A percentile compares a stretch with the other conserved stretches of the same genome.
Evolutionary conservation across 352 stramenopile genomes (phyloP).

Genomic region (Phytophthora meadii): DNA sequence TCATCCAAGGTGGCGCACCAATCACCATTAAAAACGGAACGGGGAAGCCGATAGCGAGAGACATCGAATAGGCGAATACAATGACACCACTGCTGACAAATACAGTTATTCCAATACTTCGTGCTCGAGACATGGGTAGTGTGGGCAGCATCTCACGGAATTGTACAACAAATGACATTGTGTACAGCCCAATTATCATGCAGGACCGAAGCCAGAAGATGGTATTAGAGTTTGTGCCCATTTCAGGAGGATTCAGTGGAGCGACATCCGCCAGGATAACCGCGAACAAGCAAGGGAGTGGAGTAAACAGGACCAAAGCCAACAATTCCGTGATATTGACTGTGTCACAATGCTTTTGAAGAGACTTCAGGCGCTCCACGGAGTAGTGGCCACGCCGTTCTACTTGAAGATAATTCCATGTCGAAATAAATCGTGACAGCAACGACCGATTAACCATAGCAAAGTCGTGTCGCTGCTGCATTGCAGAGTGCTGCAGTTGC

Average conservation of each 20-base stretch:
- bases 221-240: background rate
- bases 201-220: background rate
- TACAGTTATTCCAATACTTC: slow-evolving; percentile 12
- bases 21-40: background rate
- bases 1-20: too few species aligned
- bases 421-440: too few species aligned
- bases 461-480: too few species aligned
- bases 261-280: slow-evolving; percentile 1
- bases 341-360: background rate
- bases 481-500: too few species aligned
- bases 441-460: too few species aligned
- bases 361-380: background rate
- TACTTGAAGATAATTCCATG: background rate
- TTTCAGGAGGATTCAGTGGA: background rate
- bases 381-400: slow-evolving; percentile 1
- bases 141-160: too few species aligned
- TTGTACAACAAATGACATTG: background rate
- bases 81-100: slow-evolving; percentile 17
- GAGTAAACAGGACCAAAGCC: background rate
- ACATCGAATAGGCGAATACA: slow-evolving; percentile 8
- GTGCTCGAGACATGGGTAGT: slow-evolving; percentile 6
- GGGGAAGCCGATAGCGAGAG: slow-evolving; percentile 18
- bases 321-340: background rate
- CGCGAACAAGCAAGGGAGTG: background rate
- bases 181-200: background rate